phyloP scores from a whole-genome alignment of 1,284 basidiomycete genomes.

The Fistulina hepatica region DNA sequence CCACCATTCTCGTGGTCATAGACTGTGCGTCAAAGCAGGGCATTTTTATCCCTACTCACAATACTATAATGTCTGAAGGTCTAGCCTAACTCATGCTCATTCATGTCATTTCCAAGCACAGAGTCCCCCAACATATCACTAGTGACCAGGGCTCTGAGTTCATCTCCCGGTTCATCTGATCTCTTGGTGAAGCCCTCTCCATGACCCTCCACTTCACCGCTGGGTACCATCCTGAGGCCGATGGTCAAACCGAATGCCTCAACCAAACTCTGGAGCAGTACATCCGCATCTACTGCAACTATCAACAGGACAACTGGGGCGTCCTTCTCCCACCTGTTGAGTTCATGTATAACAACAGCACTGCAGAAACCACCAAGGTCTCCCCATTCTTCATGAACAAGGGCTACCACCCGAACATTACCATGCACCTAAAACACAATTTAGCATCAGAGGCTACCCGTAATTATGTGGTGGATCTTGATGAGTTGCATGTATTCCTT shows the following conservation, averaged over 20 bases:
- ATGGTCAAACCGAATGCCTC: constrained; percentile 35
- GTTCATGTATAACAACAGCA: too few species aligned
- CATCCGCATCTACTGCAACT: too few species aligned
- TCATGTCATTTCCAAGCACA: constrained; percentile 19
- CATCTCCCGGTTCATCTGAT: constrained; percentile 18
- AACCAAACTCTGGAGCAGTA: too few species aligned
- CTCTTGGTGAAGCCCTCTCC: constrained; percentile 12
- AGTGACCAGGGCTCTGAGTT: constrained; percentile 20
- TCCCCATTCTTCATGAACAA: too few species aligned
- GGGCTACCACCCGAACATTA: too few species aligned
- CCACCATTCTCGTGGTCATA: constrained; percentile 27
- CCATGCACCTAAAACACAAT: too few species aligned
- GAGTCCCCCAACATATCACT: constrained; percentile 20
- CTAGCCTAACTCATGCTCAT: constrained; percentile 17
- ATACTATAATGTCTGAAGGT: constrained; percentile 20
- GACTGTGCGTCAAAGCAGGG: constrained; percentile 26
- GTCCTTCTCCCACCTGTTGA: too few species aligned
- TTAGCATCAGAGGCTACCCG: too few species aligned
- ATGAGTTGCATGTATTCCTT: too few species aligned
- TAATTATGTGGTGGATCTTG: too few species aligned
- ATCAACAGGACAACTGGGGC: too few species aligned
- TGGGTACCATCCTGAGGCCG: constrained; percentile 29
- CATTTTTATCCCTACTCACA: constrained; percentile 21
- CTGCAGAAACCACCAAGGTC: too few species aligned
- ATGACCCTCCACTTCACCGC: constrained; percentile 13